These are phyloP conservation scores for Limonium bicolor DNA, from an alignment of 148 eudicot genomes.

Conservation along the genomic window DNA sequence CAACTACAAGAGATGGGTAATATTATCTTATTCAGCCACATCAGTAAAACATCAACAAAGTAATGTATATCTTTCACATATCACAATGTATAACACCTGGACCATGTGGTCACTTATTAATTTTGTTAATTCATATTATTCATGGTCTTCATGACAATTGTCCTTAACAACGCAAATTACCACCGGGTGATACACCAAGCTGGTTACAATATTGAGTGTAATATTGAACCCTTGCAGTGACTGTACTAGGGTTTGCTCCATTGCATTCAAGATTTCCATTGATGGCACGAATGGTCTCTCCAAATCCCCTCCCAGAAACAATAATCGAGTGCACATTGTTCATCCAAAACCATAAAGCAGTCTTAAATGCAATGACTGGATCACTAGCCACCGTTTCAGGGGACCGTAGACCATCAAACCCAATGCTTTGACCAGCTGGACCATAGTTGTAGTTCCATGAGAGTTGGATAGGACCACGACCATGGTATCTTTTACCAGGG, in stretches of 20 bases:
- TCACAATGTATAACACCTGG: no score
- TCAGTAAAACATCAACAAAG: no score
- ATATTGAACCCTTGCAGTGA: constrained; percentile 19
- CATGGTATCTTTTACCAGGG: constrained; percentile 16
- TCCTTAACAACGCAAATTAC: constrained; percentile 18
- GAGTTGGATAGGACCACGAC: constrained; percentile 28
- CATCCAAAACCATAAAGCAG: constrained; percentile 43
- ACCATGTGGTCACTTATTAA: no score
- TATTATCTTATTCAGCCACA: no score
- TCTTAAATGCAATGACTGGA: constrained; percentile 15
- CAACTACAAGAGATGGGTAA: no score
- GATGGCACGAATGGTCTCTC: constrained; percentile 23
- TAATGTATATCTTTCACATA: no score
- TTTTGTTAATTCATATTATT: no score
- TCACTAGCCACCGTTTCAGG: constrained; percentile 24
- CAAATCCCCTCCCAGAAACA: constrained; percentile 17
- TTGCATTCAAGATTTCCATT: constrained; percentile 16
- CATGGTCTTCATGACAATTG: no score
- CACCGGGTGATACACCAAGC: constrained; percentile 29
- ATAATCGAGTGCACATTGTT: constrained; percentile 19
- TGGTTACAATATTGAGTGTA: constrained; percentile 20
- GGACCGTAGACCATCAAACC: constrained; percentile 29
- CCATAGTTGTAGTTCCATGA: constrained; percentile 38
- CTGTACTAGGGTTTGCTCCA: constrained; percentile 17
- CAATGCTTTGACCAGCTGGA: constrained; percentile 27